A percentile compares a stretch with the other conserved stretches of the same genome.
phyloP scores from a whole-genome alignment of 345 rosid genomes.

The Rhizophora mangle region DNA sequence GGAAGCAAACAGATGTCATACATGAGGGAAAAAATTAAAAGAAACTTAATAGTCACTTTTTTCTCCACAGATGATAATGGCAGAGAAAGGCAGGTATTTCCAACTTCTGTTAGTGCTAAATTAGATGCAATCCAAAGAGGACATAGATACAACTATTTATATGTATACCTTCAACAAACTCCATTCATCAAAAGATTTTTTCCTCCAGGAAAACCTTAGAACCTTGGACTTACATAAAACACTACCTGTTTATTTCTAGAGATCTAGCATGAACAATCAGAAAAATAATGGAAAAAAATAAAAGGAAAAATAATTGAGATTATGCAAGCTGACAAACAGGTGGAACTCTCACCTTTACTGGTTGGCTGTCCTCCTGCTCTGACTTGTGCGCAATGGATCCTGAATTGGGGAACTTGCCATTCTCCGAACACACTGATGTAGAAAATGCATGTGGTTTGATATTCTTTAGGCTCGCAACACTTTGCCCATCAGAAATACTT shows the following conservation, averaged over 20 bases:
- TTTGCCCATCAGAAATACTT: conserved; percentile 20
- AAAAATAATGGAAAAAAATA: neutral
- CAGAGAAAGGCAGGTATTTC: too few relatives aligned
- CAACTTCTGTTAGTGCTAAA: neutral
- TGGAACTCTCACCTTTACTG: conserved; percentile 27
- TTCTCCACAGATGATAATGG: neutral
- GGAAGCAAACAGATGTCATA: neutral
- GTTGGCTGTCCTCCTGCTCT: conserved; percentile 9
- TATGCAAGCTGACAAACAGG: neutral
- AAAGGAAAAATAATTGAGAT: neutral
- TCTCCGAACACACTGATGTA: conserved; percentile 25
- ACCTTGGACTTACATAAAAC: neutral
- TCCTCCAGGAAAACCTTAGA: neutral
- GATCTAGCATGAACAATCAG: neutral
- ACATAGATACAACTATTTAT: neutral
- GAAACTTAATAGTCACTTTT: neutral
- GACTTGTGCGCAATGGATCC: conserved; percentile 5
- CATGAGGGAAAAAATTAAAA: neutral
- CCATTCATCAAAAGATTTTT: too few relatives aligned
- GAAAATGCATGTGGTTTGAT: conserved; percentile 31
- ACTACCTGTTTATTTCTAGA: neutral
- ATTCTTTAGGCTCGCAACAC: conserved; percentile 30
- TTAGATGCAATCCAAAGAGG: neutral
- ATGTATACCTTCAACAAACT: too few relatives aligned
- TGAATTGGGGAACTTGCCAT: conserved; percentile 14